phyloP scores from a whole-genome alignment of 2,329 filamentous ascomycete species.

The Fusarium napiforme region DNA sequence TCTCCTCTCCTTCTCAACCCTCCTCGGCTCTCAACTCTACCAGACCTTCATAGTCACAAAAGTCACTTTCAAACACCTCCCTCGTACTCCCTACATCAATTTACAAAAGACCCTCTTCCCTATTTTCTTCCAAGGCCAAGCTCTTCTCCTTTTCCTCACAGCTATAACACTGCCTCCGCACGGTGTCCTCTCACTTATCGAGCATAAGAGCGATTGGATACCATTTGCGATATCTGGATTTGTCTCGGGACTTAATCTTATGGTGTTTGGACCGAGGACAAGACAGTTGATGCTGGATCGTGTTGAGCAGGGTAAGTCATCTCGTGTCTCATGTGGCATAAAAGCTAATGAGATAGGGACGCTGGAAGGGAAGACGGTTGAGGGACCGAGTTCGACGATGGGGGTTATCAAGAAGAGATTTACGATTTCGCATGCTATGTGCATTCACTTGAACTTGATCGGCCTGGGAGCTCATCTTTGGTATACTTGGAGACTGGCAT shows the following conservation, averaged over 20 bases:
- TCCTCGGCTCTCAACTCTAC: slow-evolving; percentile 55
- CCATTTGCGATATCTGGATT: slow-evolving; percentile 49
- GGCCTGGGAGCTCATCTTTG: slow-evolving; percentile 48
- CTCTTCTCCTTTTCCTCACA: slow-evolving; percentile 49
- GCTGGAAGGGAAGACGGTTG: slow-evolving; percentile 4
- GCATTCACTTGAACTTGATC: slow-evolving; percentile 55
- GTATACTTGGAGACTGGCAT: slow-evolving; percentile 45
- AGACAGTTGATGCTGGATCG: slow-evolving; percentile 42
- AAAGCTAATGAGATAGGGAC: slow-evolving; percentile 22
- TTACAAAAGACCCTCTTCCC: slow-evolving; percentile 56
- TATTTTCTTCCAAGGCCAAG: slow-evolving; percentile 53
- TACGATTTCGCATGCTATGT: slow-evolving; percentile 53
- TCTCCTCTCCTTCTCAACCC: slow-evolving; percentile 52
- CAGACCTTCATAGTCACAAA: slow-evolving; percentile 54
- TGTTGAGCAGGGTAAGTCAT: slow-evolving; percentile 36
- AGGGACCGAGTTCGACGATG: slow-evolving; percentile 32
- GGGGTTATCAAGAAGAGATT: slow-evolving; percentile 47
- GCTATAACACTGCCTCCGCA: slow-evolving; percentile 49
- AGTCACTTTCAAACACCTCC: slow-evolving; percentile 49
- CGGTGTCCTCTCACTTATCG: slow-evolving; percentile 46
- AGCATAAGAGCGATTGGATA: slow-evolving; percentile 47
- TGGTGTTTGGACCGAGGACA: slow-evolving; percentile 53
- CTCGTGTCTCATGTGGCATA: too few species aligned
- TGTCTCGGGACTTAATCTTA: slow-evolving; percentile 49
- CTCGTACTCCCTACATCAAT: slow-evolving; percentile 49